phyloP scores from a whole-genome alignment of 345 rosid species.

The Leavenworthia alabamica region DNA sequence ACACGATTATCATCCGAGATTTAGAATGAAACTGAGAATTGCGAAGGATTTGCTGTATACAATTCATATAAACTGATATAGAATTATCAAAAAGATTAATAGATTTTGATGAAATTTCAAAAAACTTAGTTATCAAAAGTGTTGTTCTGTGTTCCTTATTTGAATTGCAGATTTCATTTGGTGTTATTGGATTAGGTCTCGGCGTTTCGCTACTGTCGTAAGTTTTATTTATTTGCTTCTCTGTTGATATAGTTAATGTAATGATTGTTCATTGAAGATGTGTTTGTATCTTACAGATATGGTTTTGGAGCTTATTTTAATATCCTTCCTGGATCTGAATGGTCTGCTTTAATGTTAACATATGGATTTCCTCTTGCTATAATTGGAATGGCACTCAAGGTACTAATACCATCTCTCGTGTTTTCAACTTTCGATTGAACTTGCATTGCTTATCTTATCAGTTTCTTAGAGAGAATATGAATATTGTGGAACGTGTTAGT shows the following conservation, averaged over 20 bases:
- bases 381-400: slow-evolving; percentile 99
- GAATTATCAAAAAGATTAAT: not conserved
- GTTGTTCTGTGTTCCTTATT: not conserved
- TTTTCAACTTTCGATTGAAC: not conserved
- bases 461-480: not conserved
- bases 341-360: slow-evolving; percentile 94
- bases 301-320: slow-evolving; percentile 96
- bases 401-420: slow-evolving; percentile 29
- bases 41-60: not conserved
- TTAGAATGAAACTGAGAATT: not conserved
- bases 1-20: not conserved
- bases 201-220: slow-evolving; percentile 78
- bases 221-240: slow-evolving; percentile 25
- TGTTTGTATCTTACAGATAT: slow-evolving; percentile 44
- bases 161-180: slow-evolving; percentile 73
- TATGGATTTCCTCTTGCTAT: slow-evolving; percentile 97
- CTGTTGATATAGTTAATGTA: slow-evolving; percentile 6
- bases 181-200: slow-evolving; percentile 74
- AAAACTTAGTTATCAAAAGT: not conserved
- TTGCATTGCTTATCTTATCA: not conserved
- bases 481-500: not conserved
- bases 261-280: not conserved
- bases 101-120: not conserved
- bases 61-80: not conserved
- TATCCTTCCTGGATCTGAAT: slow-evolving; percentile 91